Base-by-base conservation (phyloP, 441 rosid genomes). In the Populus tomentosa region DNA sequence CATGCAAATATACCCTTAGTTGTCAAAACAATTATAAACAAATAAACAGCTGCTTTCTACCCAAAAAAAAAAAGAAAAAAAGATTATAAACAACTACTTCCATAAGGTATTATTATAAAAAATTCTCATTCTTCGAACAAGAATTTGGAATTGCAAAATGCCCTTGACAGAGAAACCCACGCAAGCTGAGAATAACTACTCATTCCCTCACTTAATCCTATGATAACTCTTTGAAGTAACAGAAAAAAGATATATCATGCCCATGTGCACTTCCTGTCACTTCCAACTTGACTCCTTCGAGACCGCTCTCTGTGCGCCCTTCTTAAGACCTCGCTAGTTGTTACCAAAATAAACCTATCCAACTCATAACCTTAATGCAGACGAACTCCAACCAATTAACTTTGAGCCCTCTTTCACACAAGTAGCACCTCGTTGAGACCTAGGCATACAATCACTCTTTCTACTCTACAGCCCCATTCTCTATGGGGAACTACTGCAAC, bases 201-300 rank as follows among this genome's bases (percentile, higher is more conserved):
- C 79, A 75, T 82, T 80, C 80, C 82, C 67, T 80, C 71, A 42
- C 85, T 50, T 66, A 77, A 75, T 70, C 82, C 82, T 36, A 62
- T 71, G 69, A 77, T 46, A 78, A 70, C 76, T 63, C 26, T 33
- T 63, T 80, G 32, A 76, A 75, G 73, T 66, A 82, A 75, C 38
- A 69, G 32, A 70, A 72, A 82, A 78, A 81, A 80, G 87, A 85
- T 85, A 82, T 81, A 28, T 73, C 70, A 56, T 71, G 68, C 84
- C 89, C 91, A 86, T 86, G 89, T 88, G 91, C 87, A 63, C 28
- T 77, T 62, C 73, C 87, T 86, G 89, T 78, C 77, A 67, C 61
- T 21, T 63, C 70, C 2, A 26, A 30, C 61, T 42, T 63, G 66
- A 81, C 77, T 40, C 53, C 72, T 61, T 74, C 75, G 72, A 11